A percentile compares a stretch with the other conserved stretches of the same genome.
Conservation (phyloP, 164 flowering plant genomes). For the Euptelea pleiosperma region DNA sequence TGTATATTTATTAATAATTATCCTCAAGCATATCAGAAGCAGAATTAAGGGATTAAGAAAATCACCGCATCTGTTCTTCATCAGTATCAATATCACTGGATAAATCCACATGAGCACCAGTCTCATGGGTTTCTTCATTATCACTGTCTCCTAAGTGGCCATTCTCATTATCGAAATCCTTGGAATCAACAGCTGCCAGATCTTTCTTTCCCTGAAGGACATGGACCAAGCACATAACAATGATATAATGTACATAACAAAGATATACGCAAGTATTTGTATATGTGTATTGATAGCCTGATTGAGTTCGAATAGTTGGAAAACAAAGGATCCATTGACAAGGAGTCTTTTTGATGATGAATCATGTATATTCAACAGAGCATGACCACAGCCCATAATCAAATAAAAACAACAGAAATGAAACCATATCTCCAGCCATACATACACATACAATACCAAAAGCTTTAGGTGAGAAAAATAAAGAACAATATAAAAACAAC, state of each 20-base stretch:
- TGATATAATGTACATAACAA: no score
- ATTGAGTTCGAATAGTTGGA: background rate
- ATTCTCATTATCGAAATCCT: conserved; percentile 52
- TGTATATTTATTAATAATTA: background rate
- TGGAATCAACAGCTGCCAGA: conserved; percentile 64
- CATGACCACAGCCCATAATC: no score
- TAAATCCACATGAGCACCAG: conserved; percentile 23
- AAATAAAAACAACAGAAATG: no score
- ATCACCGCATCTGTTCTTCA: conserved; percentile 68
- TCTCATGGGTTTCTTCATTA: conserved; percentile 39
- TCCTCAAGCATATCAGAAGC: background rate
- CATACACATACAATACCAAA: no score
- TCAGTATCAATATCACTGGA: conserved; percentile 74
- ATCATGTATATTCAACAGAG: no score
- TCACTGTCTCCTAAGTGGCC: conserved; percentile 41
- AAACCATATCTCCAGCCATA: no score
- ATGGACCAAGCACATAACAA: background rate
- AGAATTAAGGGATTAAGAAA: conserved; percentile 2
- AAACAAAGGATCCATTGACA: no score
- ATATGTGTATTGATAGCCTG: no score
- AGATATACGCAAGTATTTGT: no score
- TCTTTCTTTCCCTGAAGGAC: conserved; percentile 71
- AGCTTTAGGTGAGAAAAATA: no score
- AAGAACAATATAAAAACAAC: no score
- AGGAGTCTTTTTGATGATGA: no score